Conservation (phyloP, 2,329 filamentous ascomycete species). For the Neoscytalidium dimidiatum region DNA sequence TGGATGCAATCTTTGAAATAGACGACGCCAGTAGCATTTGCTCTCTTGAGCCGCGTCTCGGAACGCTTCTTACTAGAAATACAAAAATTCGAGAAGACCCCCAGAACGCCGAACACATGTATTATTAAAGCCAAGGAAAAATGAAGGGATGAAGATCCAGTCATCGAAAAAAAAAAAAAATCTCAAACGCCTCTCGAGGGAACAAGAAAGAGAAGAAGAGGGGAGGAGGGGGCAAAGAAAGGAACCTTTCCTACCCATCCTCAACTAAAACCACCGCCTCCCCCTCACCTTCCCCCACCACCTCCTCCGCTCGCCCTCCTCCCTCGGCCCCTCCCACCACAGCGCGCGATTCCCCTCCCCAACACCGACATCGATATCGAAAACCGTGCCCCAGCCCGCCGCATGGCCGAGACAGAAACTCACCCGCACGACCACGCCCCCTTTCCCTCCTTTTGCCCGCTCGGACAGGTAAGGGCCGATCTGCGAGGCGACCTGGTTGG, state of each 20-base stretch:
- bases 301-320: constrained; percentile 44
- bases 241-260: not conserved
- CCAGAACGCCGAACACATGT: too few relatives aligned
- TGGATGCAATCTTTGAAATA: too few relatives aligned
- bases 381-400: constrained; percentile 40
- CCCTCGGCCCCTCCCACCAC: constrained; percentile 45
- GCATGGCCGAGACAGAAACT: constrained; percentile 46
- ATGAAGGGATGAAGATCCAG: too few relatives aligned
- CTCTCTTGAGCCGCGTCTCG: too few relatives aligned
- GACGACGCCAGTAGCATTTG: too few relatives aligned
- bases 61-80: too few relatives aligned
- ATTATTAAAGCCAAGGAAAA: too few relatives aligned
- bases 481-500: constrained; percentile 41
- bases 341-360: constrained; percentile 29
- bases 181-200: too few relatives aligned
- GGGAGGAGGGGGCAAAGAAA: too few relatives aligned
- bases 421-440: constrained; percentile 46
- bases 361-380: constrained; percentile 48
- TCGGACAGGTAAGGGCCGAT: constrained; percentile 44
- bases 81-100: too few relatives aligned
- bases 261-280: constrained; percentile 47
- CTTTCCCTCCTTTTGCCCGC: constrained; percentile 40
- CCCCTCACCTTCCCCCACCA: constrained; percentile 45
- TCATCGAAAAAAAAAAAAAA: too few relatives aligned
- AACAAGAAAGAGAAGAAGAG: too few relatives aligned